Conservation (phyloP, 805 yeast species). For the Starmerella riodocensis region DNA sequence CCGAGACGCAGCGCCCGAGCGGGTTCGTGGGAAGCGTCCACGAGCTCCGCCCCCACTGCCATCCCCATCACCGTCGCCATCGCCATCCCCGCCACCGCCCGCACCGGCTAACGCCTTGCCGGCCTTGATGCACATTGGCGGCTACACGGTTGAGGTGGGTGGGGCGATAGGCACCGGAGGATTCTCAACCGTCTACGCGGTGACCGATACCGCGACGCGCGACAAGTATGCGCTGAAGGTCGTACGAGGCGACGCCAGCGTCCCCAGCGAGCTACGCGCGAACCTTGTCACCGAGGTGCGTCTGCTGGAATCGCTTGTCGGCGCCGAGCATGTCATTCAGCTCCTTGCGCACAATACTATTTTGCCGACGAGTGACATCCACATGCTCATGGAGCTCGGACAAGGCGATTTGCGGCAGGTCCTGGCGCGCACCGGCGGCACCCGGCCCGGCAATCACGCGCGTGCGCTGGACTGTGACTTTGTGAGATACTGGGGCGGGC, state of each 20-base stretch:
- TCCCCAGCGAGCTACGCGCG: neutral
- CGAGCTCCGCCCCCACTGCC: no score
- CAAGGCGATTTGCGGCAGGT: slow-evolving; percentile 81
- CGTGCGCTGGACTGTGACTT: slow-evolving; percentile 64
- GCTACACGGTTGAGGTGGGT: slow-evolving; percentile 2
- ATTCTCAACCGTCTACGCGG: slow-evolving; percentile 13
- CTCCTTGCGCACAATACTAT: slow-evolving; percentile 66
- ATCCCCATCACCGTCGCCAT: no score
- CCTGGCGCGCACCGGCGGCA: slow-evolving; percentile 37
- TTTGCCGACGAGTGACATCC: slow-evolving; percentile 38
- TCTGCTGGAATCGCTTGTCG: slow-evolving; percentile 45
- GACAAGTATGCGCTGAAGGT: slow-evolving; percentile 14
- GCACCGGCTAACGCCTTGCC: no score
- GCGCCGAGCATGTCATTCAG: slow-evolving; percentile 61
- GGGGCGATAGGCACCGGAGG: slow-evolving; percentile 16
- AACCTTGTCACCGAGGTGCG: slow-evolving; percentile 62
- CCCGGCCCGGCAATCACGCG: no score
- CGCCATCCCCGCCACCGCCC: no score
- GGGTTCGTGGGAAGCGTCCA: no score
- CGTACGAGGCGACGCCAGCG: slow-evolving; percentile 1
- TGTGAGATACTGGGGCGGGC: slow-evolving; percentile 78
- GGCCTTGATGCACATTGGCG: slow-evolving; percentile 1
- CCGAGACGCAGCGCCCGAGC: no score
- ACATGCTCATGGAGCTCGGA: slow-evolving; percentile 87
- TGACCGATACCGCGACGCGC: neutral